Percentiles rank a stretch among this genome's conserved stretches.
Evolutionary conservation across 164 flowering plant species (phyloP).

Genomic region (Magnolia changhungtana): DNA sequence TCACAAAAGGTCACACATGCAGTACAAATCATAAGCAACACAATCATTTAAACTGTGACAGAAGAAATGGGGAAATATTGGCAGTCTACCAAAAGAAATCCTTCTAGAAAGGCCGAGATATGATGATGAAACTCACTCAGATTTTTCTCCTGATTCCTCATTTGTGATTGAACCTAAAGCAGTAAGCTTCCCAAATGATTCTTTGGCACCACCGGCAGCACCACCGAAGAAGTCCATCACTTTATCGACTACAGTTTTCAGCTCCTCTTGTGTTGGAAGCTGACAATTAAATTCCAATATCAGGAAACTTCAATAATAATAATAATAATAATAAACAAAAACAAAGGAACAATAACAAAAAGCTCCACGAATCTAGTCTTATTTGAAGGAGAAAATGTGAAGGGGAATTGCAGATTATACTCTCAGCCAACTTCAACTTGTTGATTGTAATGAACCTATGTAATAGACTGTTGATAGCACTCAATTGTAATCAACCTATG

Average conservation of each 20-base stretch:
- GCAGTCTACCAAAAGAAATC: background rate
- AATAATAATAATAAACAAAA: background rate
- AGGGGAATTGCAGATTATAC: background rate
- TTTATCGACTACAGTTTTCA: slow-evolving; percentile 83
- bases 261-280: slow-evolving; percentile 77
- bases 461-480: too few relatives aligned
- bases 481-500: too few relatives aligned
- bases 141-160: slow-evolving; percentile 46
- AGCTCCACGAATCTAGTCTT: background rate
- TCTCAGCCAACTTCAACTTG: background rate
- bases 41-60: background rate
- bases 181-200: slow-evolving; percentile 85
- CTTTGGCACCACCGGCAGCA: slow-evolving; percentile 51
- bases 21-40: background rate
- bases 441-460: too few relatives aligned
- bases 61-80: too few relatives aligned
- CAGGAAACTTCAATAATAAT: background rate
- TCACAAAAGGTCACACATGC: background rate
- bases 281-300: slow-evolving; percentile 25
- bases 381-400: background rate
- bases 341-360: background rate
- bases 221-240: slow-evolving; percentile 88
- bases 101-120: background rate
- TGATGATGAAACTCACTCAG: slow-evolving; percentile 51
- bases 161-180: slow-evolving; percentile 35